A percentile compares a stretch with the other conserved stretches of the same genome.
Evolutionary conservation across 2,329 filamentous ascomycete genomes (phyloP).

Genomic region (Ceratocystis harringtonii): DNA sequence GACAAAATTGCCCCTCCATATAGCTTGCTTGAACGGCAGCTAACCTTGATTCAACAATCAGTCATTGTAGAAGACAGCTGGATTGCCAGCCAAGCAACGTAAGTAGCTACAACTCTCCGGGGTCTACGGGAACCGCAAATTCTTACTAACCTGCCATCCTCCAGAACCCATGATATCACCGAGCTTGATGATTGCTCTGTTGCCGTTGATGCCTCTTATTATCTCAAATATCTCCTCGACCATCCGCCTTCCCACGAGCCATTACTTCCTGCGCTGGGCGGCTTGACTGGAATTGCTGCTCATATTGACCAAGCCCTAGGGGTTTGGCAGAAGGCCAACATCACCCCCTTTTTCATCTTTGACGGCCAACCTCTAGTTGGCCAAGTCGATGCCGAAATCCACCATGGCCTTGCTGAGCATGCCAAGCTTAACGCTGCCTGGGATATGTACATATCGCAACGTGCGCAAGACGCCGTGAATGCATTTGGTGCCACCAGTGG

Average conservation of each 20-base stretch:
- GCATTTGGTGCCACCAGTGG: slow-evolving; percentile 70
- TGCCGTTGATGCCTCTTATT: slow-evolving; percentile 81
- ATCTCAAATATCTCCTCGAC: slow-evolving; percentile 65
- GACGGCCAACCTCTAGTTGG: slow-evolving; percentile 70
- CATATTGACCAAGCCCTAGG: slow-evolving; percentile 66
- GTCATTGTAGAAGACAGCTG: slow-evolving; percentile 29
- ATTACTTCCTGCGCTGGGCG: slow-evolving; percentile 76
- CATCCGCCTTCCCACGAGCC: slow-evolving; percentile 62
- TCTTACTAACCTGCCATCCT: neutral
- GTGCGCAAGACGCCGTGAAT: slow-evolving; percentile 65
- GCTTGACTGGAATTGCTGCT: slow-evolving; percentile 62
- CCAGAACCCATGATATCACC: slow-evolving; percentile 46
- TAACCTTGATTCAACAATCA: slow-evolving; percentile 16
- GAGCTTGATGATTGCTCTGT: slow-evolving; percentile 61
- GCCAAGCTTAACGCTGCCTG: slow-evolving; percentile 65
- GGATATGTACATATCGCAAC: slow-evolving; percentile 68
- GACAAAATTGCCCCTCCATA: neutral
- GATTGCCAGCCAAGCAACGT: slow-evolving; percentile 28
- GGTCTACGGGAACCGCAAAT: too few species aligned
- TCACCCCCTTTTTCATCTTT: slow-evolving; percentile 81
- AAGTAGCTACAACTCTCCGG: slow-evolving; percentile 17
- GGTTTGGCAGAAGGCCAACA: slow-evolving; percentile 51
- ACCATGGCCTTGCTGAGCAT: slow-evolving; percentile 50
- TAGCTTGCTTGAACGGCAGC: slow-evolving; percentile 1
- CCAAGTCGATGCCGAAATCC: slow-evolving; percentile 54